Evolutionary conservation across 768 basidiomycete genomes (phyloP), one percentile per base, ranked within the genome.

Genomic region (Ramaria sp.): DNA sequence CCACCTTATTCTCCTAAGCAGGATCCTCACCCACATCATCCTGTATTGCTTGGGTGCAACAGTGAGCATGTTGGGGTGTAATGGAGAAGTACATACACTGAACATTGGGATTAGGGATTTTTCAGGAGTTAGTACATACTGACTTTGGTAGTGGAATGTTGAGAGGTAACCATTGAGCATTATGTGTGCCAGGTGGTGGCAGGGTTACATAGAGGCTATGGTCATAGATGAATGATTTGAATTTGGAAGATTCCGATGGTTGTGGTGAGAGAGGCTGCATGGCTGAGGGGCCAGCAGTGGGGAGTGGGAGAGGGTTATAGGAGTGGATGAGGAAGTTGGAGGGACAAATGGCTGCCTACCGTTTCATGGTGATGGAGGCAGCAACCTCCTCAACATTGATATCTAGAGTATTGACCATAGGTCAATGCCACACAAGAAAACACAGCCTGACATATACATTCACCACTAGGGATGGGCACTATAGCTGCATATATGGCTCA

Each of bases 1-100:
- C 78, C 1, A 69, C 30, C 69, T 84, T 89, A 37, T 77, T 72
- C 13, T 81, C 78, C 79, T 84, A 91, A 0, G 73, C 74, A 9
- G 83, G 77, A 66, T 88, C 81, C 61, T 82, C 65, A 2, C 71
- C 70, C 6, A 73, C 69, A 10, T 64, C 63, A 5, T 73, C 65
- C 75, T 75, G 78, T 78, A 82, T 13, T 68, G 72, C 48, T 78
- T 77, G 0, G 74, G 72, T 1, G 71, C 71, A 0, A 78, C 74
- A 4, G 75, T 70, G 31, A 76, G 76, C 46, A 85, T 79, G 59
- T 84, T 77, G 51, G 78, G 75, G 57, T 84, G 81, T 9, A 83
- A 54, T 2, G 66, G 53, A 0, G 80, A 78, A 0, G 74, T 68
- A 58, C 76, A 80, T 47, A 73, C 73, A 4, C 78, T 75, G 61